Conservation (phyloP, 164 flowering plant genomes). For the Stephania yunnanensis region DNA sequence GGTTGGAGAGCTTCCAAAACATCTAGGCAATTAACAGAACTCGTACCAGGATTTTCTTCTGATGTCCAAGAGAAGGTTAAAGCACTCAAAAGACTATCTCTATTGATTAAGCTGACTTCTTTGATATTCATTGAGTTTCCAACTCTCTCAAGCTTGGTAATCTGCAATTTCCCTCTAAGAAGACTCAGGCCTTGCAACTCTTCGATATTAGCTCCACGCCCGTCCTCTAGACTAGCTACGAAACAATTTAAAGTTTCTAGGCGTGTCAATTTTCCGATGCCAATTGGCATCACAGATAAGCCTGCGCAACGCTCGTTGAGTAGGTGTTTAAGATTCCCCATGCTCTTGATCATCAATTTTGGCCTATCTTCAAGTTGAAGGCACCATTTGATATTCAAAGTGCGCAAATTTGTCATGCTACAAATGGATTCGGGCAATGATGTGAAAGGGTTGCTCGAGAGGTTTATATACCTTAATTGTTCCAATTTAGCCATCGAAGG, state of each 20-base stretch:
- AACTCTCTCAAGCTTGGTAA: not conserved
- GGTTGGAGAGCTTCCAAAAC: not conserved
- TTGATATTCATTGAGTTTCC: not conserved
- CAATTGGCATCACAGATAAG: not conserved
- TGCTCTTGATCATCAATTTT: not conserved
- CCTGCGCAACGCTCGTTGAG: not conserved
- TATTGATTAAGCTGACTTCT: not conserved
- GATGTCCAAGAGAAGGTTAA: not conserved
- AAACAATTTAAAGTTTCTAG: not conserved
- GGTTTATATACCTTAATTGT: not conserved
- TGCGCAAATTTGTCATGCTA: not conserved
- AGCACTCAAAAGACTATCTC: too few species aligned
- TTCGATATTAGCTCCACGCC: not conserved
- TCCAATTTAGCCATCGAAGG: not conserved
- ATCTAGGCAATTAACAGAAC: not conserved
- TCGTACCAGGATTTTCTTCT: not conserved
- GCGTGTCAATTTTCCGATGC: not conserved
- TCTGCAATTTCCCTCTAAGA: not conserved
- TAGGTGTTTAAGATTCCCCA: constrained; percentile 5
- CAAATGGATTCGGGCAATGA: not conserved
- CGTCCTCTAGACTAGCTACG: not conserved
- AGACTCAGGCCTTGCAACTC: not conserved
- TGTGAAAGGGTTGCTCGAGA: not conserved
- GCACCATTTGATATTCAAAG: not conserved
- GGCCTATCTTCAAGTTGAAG: not conserved